These are phyloP conservation scores for Amauroascus verrucosus DNA, from an alignment of 2,329 filamentous ascomycete genomes.

Conservation along the genomic window DNA sequence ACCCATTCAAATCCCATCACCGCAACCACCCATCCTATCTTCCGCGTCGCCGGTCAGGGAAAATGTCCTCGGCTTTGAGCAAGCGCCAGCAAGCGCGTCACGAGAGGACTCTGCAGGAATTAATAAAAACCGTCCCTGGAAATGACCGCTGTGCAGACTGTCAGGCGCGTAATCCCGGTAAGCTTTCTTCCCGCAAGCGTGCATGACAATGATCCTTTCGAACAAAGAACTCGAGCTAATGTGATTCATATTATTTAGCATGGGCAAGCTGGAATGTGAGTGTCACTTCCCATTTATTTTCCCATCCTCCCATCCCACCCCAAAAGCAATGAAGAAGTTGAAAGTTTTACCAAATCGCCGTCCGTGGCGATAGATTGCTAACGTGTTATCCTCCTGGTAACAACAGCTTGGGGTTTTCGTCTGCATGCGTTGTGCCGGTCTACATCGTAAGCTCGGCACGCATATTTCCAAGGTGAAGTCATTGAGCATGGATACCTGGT, in stretches of 20 bases:
- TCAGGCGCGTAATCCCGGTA: conserved; percentile 81
- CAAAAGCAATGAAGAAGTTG: conserved; percentile 7
- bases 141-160: conserved; percentile 95
- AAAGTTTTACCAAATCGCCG: not conserved
- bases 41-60: not conserved
- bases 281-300: conserved; percentile 19
- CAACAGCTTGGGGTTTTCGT: conserved; percentile 80
- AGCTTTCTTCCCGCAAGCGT: conserved; percentile 22
- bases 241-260: conserved; percentile 45
- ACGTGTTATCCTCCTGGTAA: not conserved
- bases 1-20: not conserved
- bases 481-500: conserved; percentile 96
- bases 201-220: conserved; percentile 3
- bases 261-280: conserved; percentile 96
- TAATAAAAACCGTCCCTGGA: conserved; percentile 71
- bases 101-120: conserved; percentile 79
- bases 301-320: not conserved
- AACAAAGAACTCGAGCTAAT: conserved; percentile 4
- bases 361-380: not conserved
- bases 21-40: not conserved
- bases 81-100: conserved; percentile 98
- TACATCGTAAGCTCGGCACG: conserved; percentile 93
- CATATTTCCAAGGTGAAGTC: conserved; percentile 99
- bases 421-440: conserved; percentile 91
- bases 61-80: conserved; percentile 68